phyloP scores from a whole-genome alignment of 1,284 basidiomycete species.

The Marasmius tenuissimus region DNA sequence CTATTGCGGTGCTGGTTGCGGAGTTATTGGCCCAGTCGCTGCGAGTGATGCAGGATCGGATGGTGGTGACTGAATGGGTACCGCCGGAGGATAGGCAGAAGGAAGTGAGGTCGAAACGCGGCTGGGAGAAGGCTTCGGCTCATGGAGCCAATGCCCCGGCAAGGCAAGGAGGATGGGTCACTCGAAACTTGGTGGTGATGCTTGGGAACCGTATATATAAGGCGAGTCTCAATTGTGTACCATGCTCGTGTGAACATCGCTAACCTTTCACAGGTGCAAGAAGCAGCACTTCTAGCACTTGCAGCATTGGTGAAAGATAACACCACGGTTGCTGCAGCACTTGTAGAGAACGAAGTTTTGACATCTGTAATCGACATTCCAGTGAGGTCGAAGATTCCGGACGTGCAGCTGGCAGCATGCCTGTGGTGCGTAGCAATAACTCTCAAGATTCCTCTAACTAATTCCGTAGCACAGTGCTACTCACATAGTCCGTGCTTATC shows the following conservation, averaged over 20 bases:
- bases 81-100: slow-evolving; percentile 54
- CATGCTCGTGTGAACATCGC: background rate
- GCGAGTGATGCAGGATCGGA: slow-evolving; percentile 54
- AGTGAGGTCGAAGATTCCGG: slow-evolving; percentile 52
- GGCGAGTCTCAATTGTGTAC: slow-evolving; percentile 29
- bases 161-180: slow-evolving; percentile 59
- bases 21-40: slow-evolving; percentile 56
- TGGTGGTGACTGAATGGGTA: slow-evolving; percentile 61
- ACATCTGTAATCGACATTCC: slow-evolving; percentile 41
- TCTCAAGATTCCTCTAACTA: slow-evolving; percentile 1
- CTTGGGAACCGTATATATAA: slow-evolving; percentile 54
- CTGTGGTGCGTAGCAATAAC: slow-evolving; percentile 50
- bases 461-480: slow-evolving; percentile 44
- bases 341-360: slow-evolving; percentile 42
- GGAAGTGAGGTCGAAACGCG: slow-evolving; percentile 58
- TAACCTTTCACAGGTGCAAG: slow-evolving; percentile 52
- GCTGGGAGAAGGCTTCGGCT: slow-evolving; percentile 61
- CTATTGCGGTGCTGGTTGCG: slow-evolving; percentile 48
- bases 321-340: slow-evolving; percentile 43
- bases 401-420: slow-evolving; percentile 67
- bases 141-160: slow-evolving; percentile 37
- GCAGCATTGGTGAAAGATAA: slow-evolving; percentile 73
- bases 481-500: slow-evolving; percentile 52
- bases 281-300: slow-evolving; percentile 70
- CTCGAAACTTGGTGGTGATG: slow-evolving; percentile 46